These are phyloP conservation scores for Suhomyces vadensis DNA, from an alignment of 805 yeast species.

Conservation along the genomic window DNA sequence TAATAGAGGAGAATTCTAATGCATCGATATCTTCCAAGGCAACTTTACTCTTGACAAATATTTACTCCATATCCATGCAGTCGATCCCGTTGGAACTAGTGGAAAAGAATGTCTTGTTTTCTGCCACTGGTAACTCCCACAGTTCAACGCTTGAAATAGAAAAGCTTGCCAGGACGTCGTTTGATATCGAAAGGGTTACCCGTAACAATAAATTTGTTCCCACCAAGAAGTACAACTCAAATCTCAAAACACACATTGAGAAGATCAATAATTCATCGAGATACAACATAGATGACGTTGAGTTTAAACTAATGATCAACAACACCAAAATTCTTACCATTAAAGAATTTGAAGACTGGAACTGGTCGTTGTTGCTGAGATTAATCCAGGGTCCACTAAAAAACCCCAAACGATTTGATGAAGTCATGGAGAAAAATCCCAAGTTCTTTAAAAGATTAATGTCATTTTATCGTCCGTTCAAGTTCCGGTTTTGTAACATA, in stretches of 20 bases:
- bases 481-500: conserved; percentile 63
- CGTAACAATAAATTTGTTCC: conserved; percentile 36
- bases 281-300: conserved; percentile 55
- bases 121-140: conserved; percentile 1
- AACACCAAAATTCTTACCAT: conserved; percentile 74
- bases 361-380: conserved; percentile 73
- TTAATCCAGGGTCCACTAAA: conserved; percentile 83
- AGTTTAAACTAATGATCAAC: conserved; percentile 62
- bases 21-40: conserved; percentile 56
- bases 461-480: conserved; percentile 90
- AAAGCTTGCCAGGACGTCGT: conserved; percentile 39
- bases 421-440: conserved; percentile 67
- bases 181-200: conserved; percentile 49
- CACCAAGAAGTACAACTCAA: conserved; percentile 24
- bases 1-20: conserved; percentile 46
- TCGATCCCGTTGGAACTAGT: conserved; percentile 53
- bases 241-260: conserved; percentile 23
- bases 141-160: conserved; percentile 47
- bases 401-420: conserved; percentile 73
- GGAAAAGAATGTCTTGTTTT: conserved; percentile 20
- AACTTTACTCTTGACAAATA: conserved; percentile 61
- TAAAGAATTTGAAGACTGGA: conserved; percentile 82
- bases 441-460: conserved; percentile 82
- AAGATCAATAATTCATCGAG: conserved; percentile 23
- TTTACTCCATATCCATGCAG: conserved; percentile 53